Evolutionary conservation across 169 alveolate species (phyloP), one percentile per base, ranked within the genome.

Genomic region (Perkinsus olseni): DNA sequence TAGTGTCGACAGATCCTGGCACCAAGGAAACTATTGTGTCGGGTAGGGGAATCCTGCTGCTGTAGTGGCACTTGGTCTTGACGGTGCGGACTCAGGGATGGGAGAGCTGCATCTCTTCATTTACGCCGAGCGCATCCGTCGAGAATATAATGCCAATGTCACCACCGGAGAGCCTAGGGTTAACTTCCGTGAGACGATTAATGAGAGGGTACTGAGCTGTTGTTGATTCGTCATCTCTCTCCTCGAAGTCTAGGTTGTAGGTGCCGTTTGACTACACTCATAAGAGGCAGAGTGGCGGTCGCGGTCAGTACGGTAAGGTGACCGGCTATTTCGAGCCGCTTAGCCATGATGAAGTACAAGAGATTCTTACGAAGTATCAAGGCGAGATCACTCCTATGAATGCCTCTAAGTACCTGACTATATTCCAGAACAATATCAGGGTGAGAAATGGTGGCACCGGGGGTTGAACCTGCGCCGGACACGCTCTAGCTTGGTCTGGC

Each of bases 251-350:
- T n/a, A n/a, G n/a, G n/a, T n/a, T n/a, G 82, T 62, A 62, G 82
- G 97, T 96, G 34, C 94, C 95, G 82, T 98, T 97, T 93, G 97
- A 98, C 50, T 98, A 98, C 95, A 96, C 99, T 0, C 99, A 98
- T 94, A 98, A 98, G 95, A 97, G 98, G 91, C 99, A 98, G 93
- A 95, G 98, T 82, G 99, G 99, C n/a, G 99, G 99, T 48, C 99
- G 99, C 34, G 99, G 99, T n/a, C 98, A 98, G 94, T 98, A 97
- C 95, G 99, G 99, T 40, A 98, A 97, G 95, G 97, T 96, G 38
- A 96, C 96, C 28, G 99, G 99, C 1, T 97, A 97, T 94, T 93
- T 98, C 39, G 99, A 98, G 95, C 99, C 99, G 6, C 94, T 96
- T 28, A 94, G 96, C 21, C 97, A 95, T 38, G 97, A 97, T 91